Evolutionary conservation across 257 asterid genomes (phyloP), one percentile per base, ranked within the genome.

Genomic region (Thymus mandschuricus): DNA sequence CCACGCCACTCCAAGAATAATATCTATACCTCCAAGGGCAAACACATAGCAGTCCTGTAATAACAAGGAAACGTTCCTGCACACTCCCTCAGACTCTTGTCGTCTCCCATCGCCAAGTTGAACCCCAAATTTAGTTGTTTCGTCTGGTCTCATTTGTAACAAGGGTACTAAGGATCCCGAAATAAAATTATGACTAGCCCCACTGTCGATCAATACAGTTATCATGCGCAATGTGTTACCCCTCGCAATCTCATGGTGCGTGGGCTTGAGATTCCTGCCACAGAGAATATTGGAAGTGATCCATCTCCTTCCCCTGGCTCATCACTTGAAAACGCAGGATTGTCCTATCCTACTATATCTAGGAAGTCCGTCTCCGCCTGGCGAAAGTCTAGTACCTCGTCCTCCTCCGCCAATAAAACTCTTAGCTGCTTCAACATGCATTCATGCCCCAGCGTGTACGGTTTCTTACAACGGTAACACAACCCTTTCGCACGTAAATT

Each of bases 61-160:
- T 0, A 12, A 28, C 1, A 56, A 10, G 2, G 13, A 31, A 21
- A 56, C 30, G 2, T 29, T 35, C 61, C 61, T 1, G 61, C n/a
- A 56, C 28, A 56, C 61, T 27, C 61, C 61, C 30, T 56, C 40
- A 8, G 38, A 56, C 30, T 56, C 61, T 13, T 56, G 38, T 56
- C 61, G 21, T 11, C 61, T 31, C 33, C 61, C 61, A 28, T 56
- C 61, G 5, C 61, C 61, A 8, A 56, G 8, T 33, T 56, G 38
- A 8, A 56, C 34, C 8, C 61, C 38, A 10, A 56, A 56, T 33
- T 27, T 56, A 8, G 11, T 0, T 5, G 35, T 56, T 5, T 3
- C 8, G 34, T 56, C 38, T 29, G 61, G 61, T 11, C 28, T 31
- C 12, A 56, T 12, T 9, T 11, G 33, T 4, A 56, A 11, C 1